Percentiles rank a stretch among this genome's conserved stretches.
phyloP scores from a whole-genome alignment of 148 eudicot species.

The Arbutus unedo region DNA sequence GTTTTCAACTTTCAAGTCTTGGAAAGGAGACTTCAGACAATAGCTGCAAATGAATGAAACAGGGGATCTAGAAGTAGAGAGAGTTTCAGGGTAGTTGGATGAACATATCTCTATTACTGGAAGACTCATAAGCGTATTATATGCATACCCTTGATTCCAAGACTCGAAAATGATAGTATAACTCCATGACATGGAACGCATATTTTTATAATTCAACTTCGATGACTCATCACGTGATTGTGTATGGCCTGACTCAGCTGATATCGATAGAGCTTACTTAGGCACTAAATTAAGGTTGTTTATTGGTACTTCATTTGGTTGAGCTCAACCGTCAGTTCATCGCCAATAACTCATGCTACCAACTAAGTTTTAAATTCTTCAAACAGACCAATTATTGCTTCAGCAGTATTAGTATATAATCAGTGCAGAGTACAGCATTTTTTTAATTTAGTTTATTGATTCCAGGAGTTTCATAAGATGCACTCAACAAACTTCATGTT shows the following conservation, averaged over 20 bases:
- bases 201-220: neutral
- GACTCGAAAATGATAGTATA: neutral
- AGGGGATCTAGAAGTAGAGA: no score
- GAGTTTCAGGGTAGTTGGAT: neutral
- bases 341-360: neutral
- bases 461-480: conserved; percentile 1
- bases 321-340: conserved; percentile 4
- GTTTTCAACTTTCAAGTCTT: neutral
- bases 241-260: conserved; percentile 22
- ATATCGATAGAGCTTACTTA: conserved; percentile 7
- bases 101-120: no score
- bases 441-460: conserved; percentile 7
- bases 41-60: no score
- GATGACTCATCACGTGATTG: conserved; percentile 14
- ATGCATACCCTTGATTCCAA: neutral
- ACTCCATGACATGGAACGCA: neutral
- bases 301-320: conserved; percentile 8
- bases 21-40: no score
- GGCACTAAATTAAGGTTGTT: conserved; percentile 11
- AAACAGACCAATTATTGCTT: conserved; percentile 15
- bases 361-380: conserved; percentile 9
- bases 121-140: neutral
- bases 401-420: neutral
- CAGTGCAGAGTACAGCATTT: neutral
- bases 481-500: neutral